phyloP scores from a whole-genome alignment of 2,329 filamentous ascomycete genomes.

The Celoporthe dispersa region DNA sequence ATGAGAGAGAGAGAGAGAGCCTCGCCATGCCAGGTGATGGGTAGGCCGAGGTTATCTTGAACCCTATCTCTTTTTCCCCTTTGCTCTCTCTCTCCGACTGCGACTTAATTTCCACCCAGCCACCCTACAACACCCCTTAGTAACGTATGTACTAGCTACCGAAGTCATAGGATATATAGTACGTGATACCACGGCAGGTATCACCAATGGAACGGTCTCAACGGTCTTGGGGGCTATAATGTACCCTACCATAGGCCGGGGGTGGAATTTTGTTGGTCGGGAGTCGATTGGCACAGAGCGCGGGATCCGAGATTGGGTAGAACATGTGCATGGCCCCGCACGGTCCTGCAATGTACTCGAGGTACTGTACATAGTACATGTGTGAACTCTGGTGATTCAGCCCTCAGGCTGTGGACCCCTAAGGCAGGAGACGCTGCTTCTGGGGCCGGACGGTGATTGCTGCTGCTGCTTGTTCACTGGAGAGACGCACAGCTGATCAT shows the following conservation, averaged over 20 bases:
- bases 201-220: not conserved
- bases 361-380: too few relatives aligned
- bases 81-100: not conserved
- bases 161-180: not conserved
- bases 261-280: not conserved
- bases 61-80: not conserved
- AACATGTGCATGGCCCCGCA: slow-evolving; percentile 8
- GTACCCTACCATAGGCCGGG: not conserved
- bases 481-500: not conserved
- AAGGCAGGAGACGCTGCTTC: not conserved
- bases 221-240: not conserved
- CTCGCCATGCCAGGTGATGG: not conserved
- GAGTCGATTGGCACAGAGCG: not conserved
- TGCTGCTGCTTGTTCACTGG: not conserved
- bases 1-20: not conserved
- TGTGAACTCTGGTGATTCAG: not conserved
- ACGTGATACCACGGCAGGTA: not conserved
- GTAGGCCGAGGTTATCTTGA: not conserved
- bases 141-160: not conserved
- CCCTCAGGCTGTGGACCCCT: not conserved
- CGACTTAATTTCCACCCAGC: not conserved
- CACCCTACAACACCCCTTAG: not conserved
- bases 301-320: slow-evolving; percentile 7
- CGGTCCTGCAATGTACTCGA: not conserved
- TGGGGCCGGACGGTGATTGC: not conserved